Base-by-base conservation (phyloP, 73 alveolate species). In the Paramecium pentaurelia region DNA sequence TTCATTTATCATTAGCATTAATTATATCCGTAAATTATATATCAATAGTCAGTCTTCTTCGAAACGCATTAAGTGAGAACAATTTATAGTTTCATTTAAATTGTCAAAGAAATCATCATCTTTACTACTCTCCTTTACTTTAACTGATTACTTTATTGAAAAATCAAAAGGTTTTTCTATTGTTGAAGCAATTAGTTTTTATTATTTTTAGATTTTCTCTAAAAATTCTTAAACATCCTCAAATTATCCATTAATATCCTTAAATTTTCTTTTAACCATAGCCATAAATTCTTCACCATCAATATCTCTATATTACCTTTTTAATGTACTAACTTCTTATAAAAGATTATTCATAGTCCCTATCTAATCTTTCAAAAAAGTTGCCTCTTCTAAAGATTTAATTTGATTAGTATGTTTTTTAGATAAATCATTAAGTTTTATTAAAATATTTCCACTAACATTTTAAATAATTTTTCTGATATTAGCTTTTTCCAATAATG, bases 271-370 rank as follows among this genome's bases (percentile, higher is more conserved):
- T 47, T 49, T 42, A 8, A 49, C 91, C 91, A 80, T 80, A 80
- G 91, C 71, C 73, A 80, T 32, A 14, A 80, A 45, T 20, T 80
- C 91, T 47, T 80, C 91, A 4, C 91, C 91, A 80, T 80, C 91
- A 20, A 80, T 80, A 47, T 80, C 91, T 25, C 91, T 1, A 45
- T 80, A 80, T 45, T 27, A 22, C 27, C 91, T 40, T 14, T 64
- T 64, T 9, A 64, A 42, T 6, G 84, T 64, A 64, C 51, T 28
- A 32, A 64, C 28, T 9, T 64, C 84, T 14, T 28, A 12, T 10
- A 64, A 28, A 14, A 34, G 47, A 64, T 10, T 12, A 32, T 28
- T 28, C 51, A 64, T 8, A 3, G 7, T 6, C 28, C 27, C 84
- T 5, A 64, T n/a, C 7, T 64, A 22, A 32, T 32, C 47, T 32